Evolutionary conservation across 805 yeast genomes (phyloP).

Genomic region (Tetrapisispora phaffii): DNA sequence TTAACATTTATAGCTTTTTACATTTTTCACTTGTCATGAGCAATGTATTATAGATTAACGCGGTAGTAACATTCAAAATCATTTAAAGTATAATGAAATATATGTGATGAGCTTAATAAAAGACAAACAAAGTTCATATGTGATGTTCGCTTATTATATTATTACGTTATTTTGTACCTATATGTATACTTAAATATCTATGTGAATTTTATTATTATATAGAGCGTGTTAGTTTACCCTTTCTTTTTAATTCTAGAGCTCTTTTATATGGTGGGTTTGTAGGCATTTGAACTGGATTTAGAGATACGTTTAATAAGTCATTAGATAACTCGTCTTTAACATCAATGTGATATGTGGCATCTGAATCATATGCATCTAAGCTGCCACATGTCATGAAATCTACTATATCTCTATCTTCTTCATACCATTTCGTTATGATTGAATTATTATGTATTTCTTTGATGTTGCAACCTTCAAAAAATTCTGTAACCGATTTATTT

Average conservation of each 20-base stretch:
- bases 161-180: neutral
- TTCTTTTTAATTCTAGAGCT: conserved; percentile 79
- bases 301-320: conserved; percentile 27
- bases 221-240: conserved; percentile 44
- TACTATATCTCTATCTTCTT: conserved; percentile 70
- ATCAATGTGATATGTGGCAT: conserved; percentile 66
- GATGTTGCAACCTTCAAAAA: conserved; percentile 48
- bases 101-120: too few species aligned
- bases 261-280: conserved; percentile 95
- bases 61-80: too few species aligned
- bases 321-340: conserved; percentile 11
- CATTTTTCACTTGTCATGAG: too few species aligned
- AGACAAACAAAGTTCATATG: too few species aligned
- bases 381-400: conserved; percentile 97
- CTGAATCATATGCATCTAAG: conserved; percentile 78
- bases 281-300: conserved; percentile 92
- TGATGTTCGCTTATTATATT: too few species aligned
- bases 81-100: too few species aligned
- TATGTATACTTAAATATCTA: neutral
- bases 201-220: neutral
- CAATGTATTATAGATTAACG: too few species aligned
- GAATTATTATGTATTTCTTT: neutral
- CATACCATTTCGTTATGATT: conserved; percentile 31
- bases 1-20: too few species aligned
- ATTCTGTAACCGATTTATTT: conserved; percentile 65